Percentiles rank a stretch among this genome's conserved stretches.
Conservation (phyloP, 2,329 filamentous ascomycete genomes). For the Aspergillus uvarum region DNA sequence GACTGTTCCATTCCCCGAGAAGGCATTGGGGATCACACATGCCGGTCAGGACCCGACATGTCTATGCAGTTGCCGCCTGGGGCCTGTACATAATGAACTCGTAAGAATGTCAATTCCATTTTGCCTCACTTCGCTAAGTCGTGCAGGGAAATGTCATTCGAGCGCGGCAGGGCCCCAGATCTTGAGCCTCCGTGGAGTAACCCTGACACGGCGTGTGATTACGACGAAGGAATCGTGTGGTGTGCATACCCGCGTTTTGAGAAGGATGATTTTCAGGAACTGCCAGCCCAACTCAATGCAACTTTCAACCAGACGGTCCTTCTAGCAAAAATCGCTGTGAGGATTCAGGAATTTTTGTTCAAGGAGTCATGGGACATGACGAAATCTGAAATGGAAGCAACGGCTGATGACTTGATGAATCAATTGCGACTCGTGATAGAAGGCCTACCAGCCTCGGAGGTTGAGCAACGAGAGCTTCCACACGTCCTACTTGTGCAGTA, state of each 20-base stretch:
- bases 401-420: constrained; percentile 19
- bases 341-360: constrained; percentile 28
- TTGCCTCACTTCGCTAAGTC: constrained; percentile 8
- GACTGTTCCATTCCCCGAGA: constrained; percentile 24
- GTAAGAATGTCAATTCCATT: constrained; percentile 15
- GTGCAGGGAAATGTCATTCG: constrained; percentile 31
- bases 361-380: constrained; percentile 17
- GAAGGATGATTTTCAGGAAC: constrained; percentile 24
- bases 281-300: constrained; percentile 29
- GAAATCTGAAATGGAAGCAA: constrained; percentile 19
- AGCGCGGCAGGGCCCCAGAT: constrained; percentile 21
- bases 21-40: constrained; percentile 10
- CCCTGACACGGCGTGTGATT: constrained; percentile 15
- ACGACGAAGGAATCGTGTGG: constrained; percentile 27
- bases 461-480: constrained; percentile 23
- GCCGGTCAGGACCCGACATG: constrained; percentile 21
- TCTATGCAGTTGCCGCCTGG: constrained; percentile 30
- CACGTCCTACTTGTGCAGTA: constrained; percentile 33
- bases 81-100: constrained; percentile 32
- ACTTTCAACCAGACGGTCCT: constrained; percentile 23
- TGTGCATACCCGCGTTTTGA: constrained; percentile 35
- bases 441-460: constrained; percentile 19
- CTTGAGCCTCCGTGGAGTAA: constrained; percentile 20
- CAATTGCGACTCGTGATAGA: constrained; percentile 26
- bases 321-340: constrained; percentile 24